A percentile compares a stretch with the other conserved stretches of the same genome.
Conservation (phyloP, 495 filamentous ascomycete species). For the Chaetomidium leptoderma region DNA sequence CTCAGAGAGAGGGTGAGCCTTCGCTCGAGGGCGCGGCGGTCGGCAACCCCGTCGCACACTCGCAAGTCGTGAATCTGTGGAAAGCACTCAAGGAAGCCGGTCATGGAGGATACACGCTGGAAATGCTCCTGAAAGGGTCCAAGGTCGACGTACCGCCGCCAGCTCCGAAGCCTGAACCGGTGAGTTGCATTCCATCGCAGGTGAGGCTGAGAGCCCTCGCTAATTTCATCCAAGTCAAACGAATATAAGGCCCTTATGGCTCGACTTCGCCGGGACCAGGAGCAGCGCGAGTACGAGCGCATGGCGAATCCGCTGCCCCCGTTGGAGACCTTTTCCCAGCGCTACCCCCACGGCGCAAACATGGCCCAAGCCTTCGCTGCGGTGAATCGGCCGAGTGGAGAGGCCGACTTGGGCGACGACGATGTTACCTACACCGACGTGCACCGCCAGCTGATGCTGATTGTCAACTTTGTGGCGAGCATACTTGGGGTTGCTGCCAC, state of each 20-base stretch:
- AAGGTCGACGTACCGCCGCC: constrained; percentile 72
- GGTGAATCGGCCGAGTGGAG: constrained; percentile 36
- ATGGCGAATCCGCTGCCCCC: constrained; percentile 60
- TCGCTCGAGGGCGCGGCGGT: constrained; percentile 44
- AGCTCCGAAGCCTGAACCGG: constrained; percentile 71
- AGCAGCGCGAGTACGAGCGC: constrained; percentile 71
- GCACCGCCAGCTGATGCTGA: constrained; percentile 69
- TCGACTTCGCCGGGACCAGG: constrained; percentile 71
- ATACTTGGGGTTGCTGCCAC: constrained; percentile 65
- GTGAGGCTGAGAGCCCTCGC: not conserved
- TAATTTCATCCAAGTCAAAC: constrained; percentile 53
- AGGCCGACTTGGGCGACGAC: constrained; percentile 47
- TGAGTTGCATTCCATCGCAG: constrained; percentile 38
- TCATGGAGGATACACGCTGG: constrained; percentile 44
- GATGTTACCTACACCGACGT: constrained; percentile 62
- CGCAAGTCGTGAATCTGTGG: constrained; percentile 66
- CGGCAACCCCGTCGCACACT: constrained; percentile 74
- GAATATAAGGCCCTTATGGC: constrained; percentile 91
- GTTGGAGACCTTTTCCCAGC: constrained; percentile 54
- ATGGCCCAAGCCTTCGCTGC: constrained; percentile 49
- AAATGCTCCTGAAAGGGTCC: constrained; percentile 65
- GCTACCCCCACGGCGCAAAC: constrained; percentile 49
- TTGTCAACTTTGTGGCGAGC: constrained; percentile 69
- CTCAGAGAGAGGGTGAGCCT: constrained; percentile 31
- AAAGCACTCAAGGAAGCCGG: constrained; percentile 45